Conservation (phyloP, 1,284 basidiomycete species). For the Ustilago tritici region DNA sequence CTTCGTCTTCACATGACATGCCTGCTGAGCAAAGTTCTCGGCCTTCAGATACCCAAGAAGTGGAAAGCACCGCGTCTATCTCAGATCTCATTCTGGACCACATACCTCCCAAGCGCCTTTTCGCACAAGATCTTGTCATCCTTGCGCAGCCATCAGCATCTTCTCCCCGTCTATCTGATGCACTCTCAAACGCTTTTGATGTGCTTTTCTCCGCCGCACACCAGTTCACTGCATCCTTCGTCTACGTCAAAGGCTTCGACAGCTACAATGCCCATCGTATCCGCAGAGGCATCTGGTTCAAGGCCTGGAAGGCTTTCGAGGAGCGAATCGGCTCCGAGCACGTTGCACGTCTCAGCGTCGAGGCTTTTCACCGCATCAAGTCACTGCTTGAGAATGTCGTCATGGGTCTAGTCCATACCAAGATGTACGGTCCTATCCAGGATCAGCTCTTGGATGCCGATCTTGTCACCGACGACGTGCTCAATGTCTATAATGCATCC, state of each 20-base stretch:
- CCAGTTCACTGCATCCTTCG: conserved; percentile 49
- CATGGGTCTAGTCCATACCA: conserved; percentile 47
- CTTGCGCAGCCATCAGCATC: conserved; percentile 10
- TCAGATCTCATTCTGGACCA: conserved; percentile 26
- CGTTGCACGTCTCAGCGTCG: conserved; percentile 28
- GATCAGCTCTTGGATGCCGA: conserved; percentile 33
- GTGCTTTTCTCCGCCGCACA: conserved; percentile 29
- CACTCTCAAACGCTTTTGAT: conserved; percentile 21
- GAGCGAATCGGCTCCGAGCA: conserved; percentile 32
- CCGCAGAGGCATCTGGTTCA: conserved; percentile 48
- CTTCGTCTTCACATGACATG: background rate
- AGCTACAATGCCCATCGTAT: conserved; percentile 51
- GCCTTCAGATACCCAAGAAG: background rate
- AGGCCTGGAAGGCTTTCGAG: conserved; percentile 47
- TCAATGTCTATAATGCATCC: conserved; percentile 27
- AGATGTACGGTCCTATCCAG: conserved; percentile 45
- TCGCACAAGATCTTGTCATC: conserved; percentile 20
- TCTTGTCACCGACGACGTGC: conserved; percentile 30
- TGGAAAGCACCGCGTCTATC: background rate
- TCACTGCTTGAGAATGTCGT: conserved; percentile 47
- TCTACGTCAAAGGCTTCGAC: conserved; percentile 53
- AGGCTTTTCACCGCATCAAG: conserved; percentile 41
- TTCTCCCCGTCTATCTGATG: conserved; percentile 9
- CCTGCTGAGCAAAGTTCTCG: background rate
- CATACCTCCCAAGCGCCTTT: conserved; percentile 18